Conservation (phyloP, 192 early-diverging fungal species). For the Funneliformis mosseae region DNA sequence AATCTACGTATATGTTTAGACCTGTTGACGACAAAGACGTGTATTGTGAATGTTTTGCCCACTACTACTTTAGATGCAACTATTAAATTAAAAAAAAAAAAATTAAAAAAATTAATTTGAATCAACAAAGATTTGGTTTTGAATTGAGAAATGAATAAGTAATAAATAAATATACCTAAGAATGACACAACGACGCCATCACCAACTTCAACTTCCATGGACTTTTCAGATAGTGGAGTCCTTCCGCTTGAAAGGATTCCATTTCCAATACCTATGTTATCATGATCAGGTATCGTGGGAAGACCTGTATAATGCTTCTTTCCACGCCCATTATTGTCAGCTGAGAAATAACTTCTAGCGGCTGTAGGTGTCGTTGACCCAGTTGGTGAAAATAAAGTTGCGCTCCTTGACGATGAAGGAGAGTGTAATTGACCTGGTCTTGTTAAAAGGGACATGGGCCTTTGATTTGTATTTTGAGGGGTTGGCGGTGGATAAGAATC, state of each 20-base stretch:
- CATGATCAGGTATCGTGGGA: conserved; percentile 40
- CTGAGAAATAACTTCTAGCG: background rate
- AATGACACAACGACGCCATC: conserved; percentile 63
- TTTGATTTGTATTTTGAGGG: conserved; percentile 8
- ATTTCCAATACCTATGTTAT: conserved; percentile 29
- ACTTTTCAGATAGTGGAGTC: conserved; percentile 27
- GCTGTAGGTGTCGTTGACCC: conserved; percentile 34
- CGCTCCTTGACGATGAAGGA: background rate
- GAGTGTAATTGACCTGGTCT: background rate
- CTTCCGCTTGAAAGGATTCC: conserved; percentile 29
- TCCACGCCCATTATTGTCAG: conserved; percentile 26
- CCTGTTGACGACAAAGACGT: conserved; percentile 62
- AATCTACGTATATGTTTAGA: conserved; percentile 59
- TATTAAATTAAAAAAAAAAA: background rate
- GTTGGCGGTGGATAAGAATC: conserved; percentile 16
- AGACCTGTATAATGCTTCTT: conserved; percentile 24
- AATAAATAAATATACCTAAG: conserved; percentile 42
- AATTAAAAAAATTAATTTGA: background rate
- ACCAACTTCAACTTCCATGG: conserved; percentile 50
- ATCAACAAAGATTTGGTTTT: background rate
- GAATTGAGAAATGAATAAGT: background rate
- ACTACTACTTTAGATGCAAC: conserved; percentile 46
- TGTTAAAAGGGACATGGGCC: background rate
- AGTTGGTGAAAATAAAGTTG: conserved; percentile 23
- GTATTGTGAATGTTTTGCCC: conserved; percentile 56